Evolutionary conservation across 2,329 filamentous ascomycete genomes (phyloP).

Genomic region (Exophiala xenobiotica): DNA sequence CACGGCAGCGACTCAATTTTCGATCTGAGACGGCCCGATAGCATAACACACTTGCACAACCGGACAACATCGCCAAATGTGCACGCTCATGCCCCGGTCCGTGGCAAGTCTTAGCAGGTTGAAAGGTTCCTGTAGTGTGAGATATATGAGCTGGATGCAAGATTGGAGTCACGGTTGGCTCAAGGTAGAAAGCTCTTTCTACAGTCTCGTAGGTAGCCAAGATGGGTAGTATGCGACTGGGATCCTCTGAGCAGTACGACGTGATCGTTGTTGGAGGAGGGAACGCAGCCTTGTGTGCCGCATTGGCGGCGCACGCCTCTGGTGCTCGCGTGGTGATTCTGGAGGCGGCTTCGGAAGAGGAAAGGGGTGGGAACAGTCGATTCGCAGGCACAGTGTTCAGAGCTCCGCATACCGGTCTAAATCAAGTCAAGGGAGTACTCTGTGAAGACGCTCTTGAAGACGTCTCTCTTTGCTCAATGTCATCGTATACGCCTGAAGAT

Average conservation of each 20-base stretch:
- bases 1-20: too few relatives aligned
- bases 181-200: too few relatives aligned
- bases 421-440: slow-evolving; percentile 60
- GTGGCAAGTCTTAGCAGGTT: too few relatives aligned
- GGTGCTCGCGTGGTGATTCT: slow-evolving; percentile 35
- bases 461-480: slow-evolving; percentile 53
- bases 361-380: slow-evolving; percentile 12
- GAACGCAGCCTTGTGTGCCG: slow-evolving; percentile 63
- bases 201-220: too few relatives aligned
- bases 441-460: slow-evolving; percentile 52
- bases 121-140: too few relatives aligned
- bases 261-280: slow-evolving; percentile 60
- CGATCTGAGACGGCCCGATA: too few relatives aligned
- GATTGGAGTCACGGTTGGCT: too few relatives aligned
- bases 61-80: too few relatives aligned
- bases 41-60: too few relatives aligned
- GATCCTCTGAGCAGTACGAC: slow-evolving; percentile 20
- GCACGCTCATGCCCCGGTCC: too few relatives aligned
- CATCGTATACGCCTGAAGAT: slow-evolving; percentile 54
- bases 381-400: slow-evolving; percentile 13
- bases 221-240: not conserved
- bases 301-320: slow-evolving; percentile 54
- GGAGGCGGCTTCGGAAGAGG: slow-evolving; percentile 9
- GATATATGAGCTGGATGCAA: too few relatives aligned
- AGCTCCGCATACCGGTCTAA: slow-evolving; percentile 42